These are phyloP conservation scores for Candida methanosorbosa DNA, from an alignment of 805 yeast genomes.

Conservation along the genomic window DNA sequence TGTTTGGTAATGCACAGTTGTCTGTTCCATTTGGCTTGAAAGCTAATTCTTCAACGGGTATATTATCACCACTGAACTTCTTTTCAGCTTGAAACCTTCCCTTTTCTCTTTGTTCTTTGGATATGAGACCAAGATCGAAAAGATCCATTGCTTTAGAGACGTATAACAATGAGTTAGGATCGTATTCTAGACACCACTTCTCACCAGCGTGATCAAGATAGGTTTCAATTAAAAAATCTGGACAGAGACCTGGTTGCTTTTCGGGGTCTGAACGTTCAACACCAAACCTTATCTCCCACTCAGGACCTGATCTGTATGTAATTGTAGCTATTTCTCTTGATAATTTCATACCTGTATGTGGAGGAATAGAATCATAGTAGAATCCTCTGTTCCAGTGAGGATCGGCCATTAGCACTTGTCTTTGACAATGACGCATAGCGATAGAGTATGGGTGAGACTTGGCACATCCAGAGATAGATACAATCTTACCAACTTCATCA, in stretches of 20 bases:
- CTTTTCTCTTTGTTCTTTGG: constrained; percentile 33
- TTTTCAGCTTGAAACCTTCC: constrained; percentile 31
- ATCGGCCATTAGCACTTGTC: constrained; percentile 91
- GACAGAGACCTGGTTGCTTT: constrained; percentile 79
- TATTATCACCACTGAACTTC: constrained; percentile 17
- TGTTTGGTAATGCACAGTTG: constrained; percentile 34
- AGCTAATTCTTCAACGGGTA: constrained; percentile 17
- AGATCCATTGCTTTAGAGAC: constrained; percentile 92
- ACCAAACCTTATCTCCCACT: constrained; percentile 92
- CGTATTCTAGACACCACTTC: constrained; percentile 85
- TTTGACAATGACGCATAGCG: constrained; percentile 87
- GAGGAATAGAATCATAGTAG: constrained; percentile 67
- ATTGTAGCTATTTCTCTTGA: constrained; percentile 93
- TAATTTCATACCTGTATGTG: constrained; percentile 91
- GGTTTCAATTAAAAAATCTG: constrained; percentile 88
- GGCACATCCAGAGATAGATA: constrained; percentile 88
- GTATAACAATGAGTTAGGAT: constrained; percentile 81
- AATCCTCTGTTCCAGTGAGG: constrained; percentile 92
- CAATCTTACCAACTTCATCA: constrained; percentile 60
- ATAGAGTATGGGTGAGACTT: constrained; percentile 90
- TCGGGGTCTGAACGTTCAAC: constrained; percentile 77
- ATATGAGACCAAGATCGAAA: constrained; percentile 62
- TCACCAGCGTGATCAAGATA: constrained; percentile 93
- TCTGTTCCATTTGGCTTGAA: constrained; percentile 15
- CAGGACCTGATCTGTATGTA: constrained; percentile 92